These are phyloP conservation scores for Hordeum pubiflorum DNA, from an alignment of 202 grass and related monocot genomes.

Conservation along the genomic window DNA sequence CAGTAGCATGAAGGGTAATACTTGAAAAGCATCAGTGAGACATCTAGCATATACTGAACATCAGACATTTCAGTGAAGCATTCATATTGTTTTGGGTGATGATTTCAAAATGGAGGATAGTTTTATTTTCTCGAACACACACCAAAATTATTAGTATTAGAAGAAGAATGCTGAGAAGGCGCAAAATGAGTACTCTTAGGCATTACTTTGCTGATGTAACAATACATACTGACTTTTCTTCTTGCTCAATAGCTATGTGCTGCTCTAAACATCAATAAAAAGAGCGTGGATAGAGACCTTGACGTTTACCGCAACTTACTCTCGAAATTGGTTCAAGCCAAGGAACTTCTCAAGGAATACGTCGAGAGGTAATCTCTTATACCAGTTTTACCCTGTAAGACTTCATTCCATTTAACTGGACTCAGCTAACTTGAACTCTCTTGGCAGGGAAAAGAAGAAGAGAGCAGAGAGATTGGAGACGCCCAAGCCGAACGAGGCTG, in stretches of 20 bases:
- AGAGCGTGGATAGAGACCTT: constrained; percentile 92
- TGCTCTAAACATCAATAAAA: constrained; percentile 81
- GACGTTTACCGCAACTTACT: constrained; percentile 96
- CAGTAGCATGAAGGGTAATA: neutral
- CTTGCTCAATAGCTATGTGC: constrained; percentile 61
- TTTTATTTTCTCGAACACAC: no score
- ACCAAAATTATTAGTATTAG: no score
- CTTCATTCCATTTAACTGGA: neutral
- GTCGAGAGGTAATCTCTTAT: constrained; percentile 60
- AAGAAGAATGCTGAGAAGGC: no score
- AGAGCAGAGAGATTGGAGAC: constrained; percentile 77
- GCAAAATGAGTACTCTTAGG: neutral
- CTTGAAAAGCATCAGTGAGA: neutral
- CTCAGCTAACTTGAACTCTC: neutral
- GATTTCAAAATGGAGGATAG: neutral
- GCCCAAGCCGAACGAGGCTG: constrained; percentile 61
- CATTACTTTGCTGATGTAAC: neutral
- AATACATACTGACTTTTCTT: constrained; percentile 24
- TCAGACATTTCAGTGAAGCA: neutral
- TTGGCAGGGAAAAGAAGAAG: constrained; percentile 97
- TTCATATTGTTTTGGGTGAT: neutral
- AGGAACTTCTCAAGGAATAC: constrained; percentile 99
- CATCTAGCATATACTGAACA: neutral
- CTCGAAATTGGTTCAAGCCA: constrained; percentile 93
- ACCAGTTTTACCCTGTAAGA: neutral